Evolutionary conservation across 129 eudicot genomes (phyloP), one percentile per base, ranked within the genome.

Genomic region (Centrapalus pauciflorus): DNA sequence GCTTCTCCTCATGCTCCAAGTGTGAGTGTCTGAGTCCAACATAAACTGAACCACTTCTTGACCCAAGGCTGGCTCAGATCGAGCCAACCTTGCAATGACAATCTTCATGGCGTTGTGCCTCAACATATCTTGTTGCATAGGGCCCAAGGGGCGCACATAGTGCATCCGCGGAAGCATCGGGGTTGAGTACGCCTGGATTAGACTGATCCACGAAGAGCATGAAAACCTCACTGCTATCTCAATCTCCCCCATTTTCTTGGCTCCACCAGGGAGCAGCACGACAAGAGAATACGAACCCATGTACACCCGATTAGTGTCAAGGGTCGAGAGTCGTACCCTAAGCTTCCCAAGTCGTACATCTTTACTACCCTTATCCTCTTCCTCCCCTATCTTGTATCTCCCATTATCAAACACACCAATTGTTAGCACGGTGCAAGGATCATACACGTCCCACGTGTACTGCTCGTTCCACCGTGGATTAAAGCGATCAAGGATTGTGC

Each of bases 401-500:
- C 91, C 95, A 16, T 88, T 88, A 46, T 93, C 98, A 30, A 92
- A 92, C 56, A 92, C 91, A 0, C 98, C 98, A 2, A 92, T 85
- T 0, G 98, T 92, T 27, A 92, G 83, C 28, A 92, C 98, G 5
- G 98, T 92, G 72, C 96, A 88, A 3, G 98, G 96, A 66, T 92
- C 98, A 33, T 85, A 84, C 0, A 93, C 98, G 30, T 93, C 96
- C 96, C 96, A 93, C 0, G 92, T 85, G 78, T 93, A 93, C 71
- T 93, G 98, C 79, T 93, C 98, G 59, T 93, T 93, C 96, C 96
- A 93, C 35, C 86, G 66, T 1, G 98, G 98, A 59, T 85, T 88
- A 38, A 93, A 88, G 7, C 92, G 77, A 20, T 93, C 98, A 0
- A 88, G 82, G 28, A 93, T 83, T 7, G 98, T 88, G 2, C 98